Conservation (phyloP, 2,329 filamentous ascomycete species). For the Chaetomium sp. region DNA sequence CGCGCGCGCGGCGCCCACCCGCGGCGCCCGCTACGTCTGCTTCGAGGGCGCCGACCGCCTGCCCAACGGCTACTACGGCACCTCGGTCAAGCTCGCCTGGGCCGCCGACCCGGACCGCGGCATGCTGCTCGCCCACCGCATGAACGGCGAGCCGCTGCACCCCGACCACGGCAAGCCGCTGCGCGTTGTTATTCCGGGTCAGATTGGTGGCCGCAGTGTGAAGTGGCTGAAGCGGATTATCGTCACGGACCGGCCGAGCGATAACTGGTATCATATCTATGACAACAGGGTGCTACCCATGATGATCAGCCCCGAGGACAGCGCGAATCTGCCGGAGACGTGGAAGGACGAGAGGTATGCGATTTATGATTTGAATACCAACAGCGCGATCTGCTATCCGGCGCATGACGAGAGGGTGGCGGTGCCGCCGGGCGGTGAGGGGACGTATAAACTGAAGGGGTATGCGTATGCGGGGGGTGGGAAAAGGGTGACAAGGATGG, state of each 20-base stretch:
- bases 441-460: constrained; percentile 68
- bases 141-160: constrained; percentile 81
- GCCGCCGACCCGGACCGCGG: constrained; percentile 80
- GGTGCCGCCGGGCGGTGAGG: constrained; percentile 46
- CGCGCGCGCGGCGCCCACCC: constrained; percentile 64
- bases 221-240: constrained; percentile 89
- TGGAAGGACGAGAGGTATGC: constrained; percentile 91
- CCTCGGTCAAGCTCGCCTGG: constrained; percentile 86
- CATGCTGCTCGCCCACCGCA: constrained; percentile 84
- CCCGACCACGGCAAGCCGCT: constrained; percentile 88
- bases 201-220: constrained; percentile 89
- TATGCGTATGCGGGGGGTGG: constrained; percentile 91
- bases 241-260: constrained; percentile 75
- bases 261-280: constrained; percentile 95
- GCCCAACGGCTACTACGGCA: constrained; percentile 87
- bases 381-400: constrained; percentile 79
- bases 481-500: constrained; percentile 77
- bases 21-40: constrained; percentile 78
- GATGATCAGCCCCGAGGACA: constrained; percentile 79
- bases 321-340: constrained; percentile 70
- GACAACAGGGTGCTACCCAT: constrained; percentile 90
- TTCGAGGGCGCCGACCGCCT: constrained; percentile 89
- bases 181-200: constrained; percentile 80
- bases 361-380: constrained; percentile 88
- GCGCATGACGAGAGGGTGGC: constrained; percentile 71